Evolutionary conservation across 192 early-diverging fungal species (phyloP), one percentile per base, ranked within the genome.

Genomic region (Rhizophagus sp.): DNA sequence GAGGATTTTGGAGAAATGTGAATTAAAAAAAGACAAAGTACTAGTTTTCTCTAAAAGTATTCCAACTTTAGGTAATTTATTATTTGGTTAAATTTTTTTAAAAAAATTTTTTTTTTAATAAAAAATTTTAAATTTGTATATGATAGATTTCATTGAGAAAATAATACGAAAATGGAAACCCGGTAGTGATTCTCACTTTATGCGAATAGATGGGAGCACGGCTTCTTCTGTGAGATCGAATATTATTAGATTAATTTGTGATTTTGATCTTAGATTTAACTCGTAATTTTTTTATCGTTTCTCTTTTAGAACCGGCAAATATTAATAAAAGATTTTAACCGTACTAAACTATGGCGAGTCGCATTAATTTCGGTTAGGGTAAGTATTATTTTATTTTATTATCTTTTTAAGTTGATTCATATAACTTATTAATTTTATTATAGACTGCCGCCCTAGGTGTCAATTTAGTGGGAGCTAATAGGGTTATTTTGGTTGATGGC

Each of bases 41-140:
- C 84, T 96, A 13, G 81, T 96, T 24, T 95, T 95, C 80, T 89
- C 91, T 27, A 88, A 93, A 33, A 91, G 91, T 73, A 83, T 95
- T 12, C 85, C 88, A 9, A 91, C 89, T n/a, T 80, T 96, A 22
- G 87, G 91, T 93, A 86, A 44, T 81, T 70, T 12, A 47, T 47
- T 41, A 0, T 41, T 41, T 47, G 44, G 39, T 75, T 27, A 27
- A 12, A 7, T 33, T 11, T 67, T 77, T 2, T 1, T 8, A n/a
- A 7, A 4, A 1, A 34, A 34, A 2, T 70, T 24, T 34, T 62
- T n/a, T 15, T 27, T 67, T 30, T 30, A 30, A 30, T 1, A 30
- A 30, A 30, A 34, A 17, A 41, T n/a, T 70, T 25, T 36, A 39
- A 6, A 61, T n/a, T 4, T 41, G 62, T 64, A 52, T 30, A 41